Evolutionary conservation across 352 stramenopile species (phyloP).

Genomic region (Phytophthora pini): DNA sequence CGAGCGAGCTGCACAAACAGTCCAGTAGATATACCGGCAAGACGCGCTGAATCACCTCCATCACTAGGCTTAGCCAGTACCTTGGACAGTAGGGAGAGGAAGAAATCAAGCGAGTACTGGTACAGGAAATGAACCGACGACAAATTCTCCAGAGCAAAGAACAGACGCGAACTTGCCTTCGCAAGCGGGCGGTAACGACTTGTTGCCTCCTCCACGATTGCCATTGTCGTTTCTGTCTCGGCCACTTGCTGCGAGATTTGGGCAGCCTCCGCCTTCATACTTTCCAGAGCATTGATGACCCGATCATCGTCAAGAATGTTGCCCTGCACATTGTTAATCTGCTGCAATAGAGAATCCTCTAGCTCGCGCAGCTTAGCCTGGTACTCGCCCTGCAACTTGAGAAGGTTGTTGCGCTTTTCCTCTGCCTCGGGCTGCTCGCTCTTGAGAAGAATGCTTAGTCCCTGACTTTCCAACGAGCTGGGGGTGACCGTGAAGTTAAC

Average conservation of each 20-base stretch:
- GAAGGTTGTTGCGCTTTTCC: slow-evolving; percentile 94
- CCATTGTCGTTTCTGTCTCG: slow-evolving; percentile 86
- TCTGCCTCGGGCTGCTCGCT: slow-evolving; percentile 98
- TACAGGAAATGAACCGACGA: slow-evolving; percentile 98
- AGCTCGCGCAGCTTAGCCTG: slow-evolving; percentile 97
- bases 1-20: slow-evolving; percentile 94
- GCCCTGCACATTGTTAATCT: slow-evolving; percentile 98
- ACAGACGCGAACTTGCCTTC: slow-evolving; percentile 85
- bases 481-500: slow-evolving; percentile 99
- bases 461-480: slow-evolving; percentile 97
- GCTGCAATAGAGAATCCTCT: slow-evolving; percentile 98
- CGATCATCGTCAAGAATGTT: slow-evolving; percentile 99
- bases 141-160: slow-evolving; percentile 94
- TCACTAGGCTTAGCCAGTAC: slow-evolving; percentile 78
- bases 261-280: slow-evolving; percentile 97
- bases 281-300: slow-evolving; percentile 98
- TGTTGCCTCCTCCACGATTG: slow-evolving; percentile 90
- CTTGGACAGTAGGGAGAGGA: slow-evolving; percentile 95
- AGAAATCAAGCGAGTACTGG: slow-evolving; percentile 98
- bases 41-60: slow-evolving; percentile 40
- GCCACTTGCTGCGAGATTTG: slow-evolving; percentile 94
- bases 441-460: slow-evolving; percentile 95
- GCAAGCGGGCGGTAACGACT: slow-evolving; percentile 96
- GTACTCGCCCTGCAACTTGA: slow-evolving; percentile 99
- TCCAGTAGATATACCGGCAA: slow-evolving; percentile 71